Base-by-base conservation (phyloP, 176 grass and related monocot species). In the Calamus simplicifolius region DNA sequence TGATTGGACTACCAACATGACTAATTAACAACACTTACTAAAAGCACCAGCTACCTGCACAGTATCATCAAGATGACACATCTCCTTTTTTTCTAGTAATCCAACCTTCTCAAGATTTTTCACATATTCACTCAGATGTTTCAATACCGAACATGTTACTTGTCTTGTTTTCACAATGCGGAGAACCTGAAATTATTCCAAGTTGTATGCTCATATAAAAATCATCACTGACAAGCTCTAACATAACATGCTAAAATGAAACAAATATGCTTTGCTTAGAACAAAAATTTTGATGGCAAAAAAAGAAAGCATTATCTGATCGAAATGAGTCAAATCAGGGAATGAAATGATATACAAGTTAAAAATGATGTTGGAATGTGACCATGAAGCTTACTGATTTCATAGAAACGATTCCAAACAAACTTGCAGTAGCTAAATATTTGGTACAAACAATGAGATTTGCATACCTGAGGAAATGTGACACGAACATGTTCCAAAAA, bases 111-210 rank as follows among this genome's bases (percentile, higher is more conserved):
- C 74, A 30, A 97, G 92, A 63, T 97, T 77, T 82, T 97, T 75
- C 54, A 97, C 85, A 72, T 97, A 90, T 52, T 88, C 83, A 69
- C 81, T 97, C 50, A 90, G 71, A 71, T 97, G 92, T 53, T 80
- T 84, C 70, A 90, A 80, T 63, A 90, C 69, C 13, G 92, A 85
- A 84, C 90, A 88, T 71, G 92, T 90, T 43, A 97, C 92, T 82
- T 96, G 92, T 82, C 92, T 76, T 26, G 92, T 88, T 56, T 96
- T 96, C 0, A 97, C 81, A 38, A 69, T 83, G 38, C 55, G 77
- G 21, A 97, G 92, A 25, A 97, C 92, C 92, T 88, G 56, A 66
- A 83, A 59, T 65, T 54, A 30, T 29, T 62, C 14, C 51, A 4
- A 17, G 71, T 23, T 23, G 21, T 56, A 50, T 1, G 0, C 21